Evolutionary conservation across 768 basidiomycete species (phyloP), one percentile per base, ranked within the genome.

Genomic region (Coprinopsis marcescibilis): DNA sequence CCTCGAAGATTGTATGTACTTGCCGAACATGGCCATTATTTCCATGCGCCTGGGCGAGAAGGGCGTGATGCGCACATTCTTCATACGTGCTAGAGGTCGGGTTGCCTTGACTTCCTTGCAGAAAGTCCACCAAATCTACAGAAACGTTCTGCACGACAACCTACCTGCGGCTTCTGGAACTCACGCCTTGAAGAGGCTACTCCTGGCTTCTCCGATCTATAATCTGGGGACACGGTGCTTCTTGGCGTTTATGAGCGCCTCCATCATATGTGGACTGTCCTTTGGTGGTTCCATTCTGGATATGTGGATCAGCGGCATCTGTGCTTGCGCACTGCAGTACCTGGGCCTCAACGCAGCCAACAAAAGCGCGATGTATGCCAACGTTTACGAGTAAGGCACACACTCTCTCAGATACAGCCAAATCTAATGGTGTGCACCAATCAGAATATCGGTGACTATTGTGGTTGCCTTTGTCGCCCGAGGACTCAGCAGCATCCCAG

Each of bases 361-460:
- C 54, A 90, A 87, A 65, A 92, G 85, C 55, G 76, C 87, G 1
- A 85, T 89, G 67, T 94, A 92, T 64, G 89, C 90, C n/a, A 94
- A 91, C 57, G 89, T 94, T 48, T 95, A 93, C 58, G 92, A 95
- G 92, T 93, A 61, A 63, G 89, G 71, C 19, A 4, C 25, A 36
- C 29, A 29, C 30, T 42, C 36, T 29, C 7, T 23, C 25, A 20
- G 14, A 2, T 23, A 26, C 6, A 33, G n/a, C n/a, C n/a, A n/a
- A n/a, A n/a, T n/a, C n/a, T n/a, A n/a, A n/a, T n/a, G n/a, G n/a
- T n/a, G n/a, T n/a, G n/a, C n/a, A n/a, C n/a, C n/a, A n/a, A n/a
- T n/a, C 41, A 93, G 90, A 61, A 89, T 93, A 57, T 85, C 89
- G 0, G 81, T 85, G 10, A 80, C 88, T 2, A 90, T 91, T 45